Evolutionary conservation across 768 basidiomycete species (phyloP).

Genomic region (Podaxis sp.): DNA sequence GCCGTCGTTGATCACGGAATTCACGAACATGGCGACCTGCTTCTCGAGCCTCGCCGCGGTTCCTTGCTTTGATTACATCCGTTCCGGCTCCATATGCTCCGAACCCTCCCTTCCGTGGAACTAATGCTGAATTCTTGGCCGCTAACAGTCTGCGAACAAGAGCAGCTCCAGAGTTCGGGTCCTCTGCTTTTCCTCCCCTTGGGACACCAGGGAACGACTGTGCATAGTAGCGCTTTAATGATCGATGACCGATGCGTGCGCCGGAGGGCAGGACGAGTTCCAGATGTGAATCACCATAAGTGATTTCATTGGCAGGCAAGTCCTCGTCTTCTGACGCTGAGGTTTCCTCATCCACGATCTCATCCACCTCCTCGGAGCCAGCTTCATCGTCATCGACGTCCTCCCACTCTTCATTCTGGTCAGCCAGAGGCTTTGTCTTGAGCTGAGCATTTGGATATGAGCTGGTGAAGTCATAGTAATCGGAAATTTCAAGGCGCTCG

Average conservation of each 20-base stretch:
- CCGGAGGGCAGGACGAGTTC: slow-evolving; percentile 95
- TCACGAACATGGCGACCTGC: slow-evolving; percentile 84
- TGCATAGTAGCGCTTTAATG: slow-evolving; percentile 79
- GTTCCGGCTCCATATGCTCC: slow-evolving; percentile 82
- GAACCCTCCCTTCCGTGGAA: slow-evolving; percentile 81
- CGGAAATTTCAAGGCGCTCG: slow-evolving; percentile 84
- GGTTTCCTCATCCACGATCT: slow-evolving; percentile 26
- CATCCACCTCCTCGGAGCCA: slow-evolving; percentile 40
- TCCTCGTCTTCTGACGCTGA: slow-evolving; percentile 25
- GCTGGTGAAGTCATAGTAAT: slow-evolving; percentile 87
- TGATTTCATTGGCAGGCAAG: slow-evolving; percentile 50
- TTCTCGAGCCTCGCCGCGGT: slow-evolving; percentile 92
- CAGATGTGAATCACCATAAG: slow-evolving; percentile 74
- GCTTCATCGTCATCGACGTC: slow-evolving; percentile 42
- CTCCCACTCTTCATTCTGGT: slow-evolving; percentile 39
- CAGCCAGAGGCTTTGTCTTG: slow-evolving; percentile 30
- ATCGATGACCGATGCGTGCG: slow-evolving; percentile 86
- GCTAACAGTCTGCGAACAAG: slow-evolving; percentile 73
- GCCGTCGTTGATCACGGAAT: slow-evolving; percentile 73
- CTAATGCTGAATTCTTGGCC: slow-evolving; percentile 80
- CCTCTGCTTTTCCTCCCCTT: slow-evolving; percentile 40
- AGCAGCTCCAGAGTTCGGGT: slow-evolving; percentile 69
- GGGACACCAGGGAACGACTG: slow-evolving; percentile 63
- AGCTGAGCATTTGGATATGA: slow-evolving; percentile 61
- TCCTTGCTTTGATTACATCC: slow-evolving; percentile 84